Evolutionary conservation across 1,139 yeast genomes (phyloP).

Genomic region (Geotrichum histeridarum): DNA sequence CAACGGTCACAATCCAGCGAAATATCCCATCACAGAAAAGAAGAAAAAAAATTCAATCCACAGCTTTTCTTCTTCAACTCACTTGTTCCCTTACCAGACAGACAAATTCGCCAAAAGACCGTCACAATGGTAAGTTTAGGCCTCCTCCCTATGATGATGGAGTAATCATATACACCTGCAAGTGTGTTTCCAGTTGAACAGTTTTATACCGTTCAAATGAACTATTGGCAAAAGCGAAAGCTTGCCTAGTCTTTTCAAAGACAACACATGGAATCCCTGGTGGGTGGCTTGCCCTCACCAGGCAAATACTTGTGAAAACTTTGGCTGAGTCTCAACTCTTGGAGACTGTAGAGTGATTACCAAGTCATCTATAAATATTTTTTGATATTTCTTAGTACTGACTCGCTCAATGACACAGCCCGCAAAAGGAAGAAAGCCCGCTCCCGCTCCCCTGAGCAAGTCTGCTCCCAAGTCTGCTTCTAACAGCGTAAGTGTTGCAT

Average conservation of each 20-base stretch:
- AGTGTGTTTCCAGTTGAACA: constrained; percentile 12
- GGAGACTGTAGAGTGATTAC: constrained; percentile 37
- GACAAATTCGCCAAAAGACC: not conserved
- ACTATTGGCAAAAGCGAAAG: not conserved
- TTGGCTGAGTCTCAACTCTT: constrained; percentile 21
- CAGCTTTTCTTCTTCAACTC: not conserved
- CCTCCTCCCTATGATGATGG: constrained; percentile 22
- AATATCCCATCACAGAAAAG: not conserved
- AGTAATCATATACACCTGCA: constrained; percentile 20
- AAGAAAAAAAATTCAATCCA: not conserved
- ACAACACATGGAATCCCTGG: constrained; percentile 5
- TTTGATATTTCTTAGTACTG: constrained; percentile 29
- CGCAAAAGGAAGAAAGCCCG: constrained; percentile 70
- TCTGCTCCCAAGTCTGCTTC: constrained; percentile 38
- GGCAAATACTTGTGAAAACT: constrained; percentile 12
- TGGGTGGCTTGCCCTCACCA: not conserved
- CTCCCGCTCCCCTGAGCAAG: constrained; percentile 78
- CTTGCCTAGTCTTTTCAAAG: not conserved
- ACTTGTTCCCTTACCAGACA: constrained; percentile 8
- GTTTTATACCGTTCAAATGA: not conserved
- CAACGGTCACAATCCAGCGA: not conserved
- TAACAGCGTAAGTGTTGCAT: constrained; percentile 28
- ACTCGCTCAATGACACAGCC: constrained; percentile 76
- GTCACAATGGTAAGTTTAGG: constrained; percentile 22
- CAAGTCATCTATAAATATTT: constrained; percentile 15